A percentile compares a stretch with the other conserved stretches of the same genome.
Evolutionary conservation across 805 yeast genomes (phyloP).

Genomic region (Pichia ethanolica): DNA sequence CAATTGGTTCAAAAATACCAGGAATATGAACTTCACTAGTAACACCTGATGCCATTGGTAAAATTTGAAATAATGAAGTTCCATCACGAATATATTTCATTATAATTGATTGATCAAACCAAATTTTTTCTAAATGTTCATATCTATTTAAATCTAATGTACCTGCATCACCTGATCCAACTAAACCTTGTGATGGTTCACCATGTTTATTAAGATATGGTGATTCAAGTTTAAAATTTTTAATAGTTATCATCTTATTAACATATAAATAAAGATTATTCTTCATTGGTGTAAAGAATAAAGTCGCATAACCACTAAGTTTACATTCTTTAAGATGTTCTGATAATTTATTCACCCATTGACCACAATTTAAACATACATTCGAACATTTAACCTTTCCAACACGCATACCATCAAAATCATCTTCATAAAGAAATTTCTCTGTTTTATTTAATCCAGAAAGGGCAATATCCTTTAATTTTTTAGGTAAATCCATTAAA

Average conservation of each 20-base stretch:
- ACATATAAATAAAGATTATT: conserved; percentile 15
- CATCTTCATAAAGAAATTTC: background rate
- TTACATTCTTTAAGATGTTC: conserved; percentile 16
- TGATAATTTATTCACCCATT: conserved; percentile 9
- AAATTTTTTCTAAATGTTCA: conserved; percentile 46
- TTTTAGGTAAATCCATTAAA: conserved; percentile 43
- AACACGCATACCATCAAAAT: conserved; percentile 3
- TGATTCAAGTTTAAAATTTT: conserved; percentile 35
- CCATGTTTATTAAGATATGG: conserved; percentile 75
- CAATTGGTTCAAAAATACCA: conserved; percentile 6
- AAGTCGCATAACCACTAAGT: conserved; percentile 15
- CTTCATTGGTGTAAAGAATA: conserved; percentile 24
- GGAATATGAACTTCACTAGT: conserved; percentile 7
- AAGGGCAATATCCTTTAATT: conserved; percentile 10
- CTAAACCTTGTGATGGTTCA: conserved; percentile 53
- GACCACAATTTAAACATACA: conserved; percentile 24
- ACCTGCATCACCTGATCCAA: conserved; percentile 49
- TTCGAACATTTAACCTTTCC: background rate
- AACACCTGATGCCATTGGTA: conserved; percentile 6
- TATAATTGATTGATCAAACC: conserved; percentile 43
- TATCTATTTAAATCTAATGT: conserved; percentile 46
- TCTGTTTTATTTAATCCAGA: background rate
- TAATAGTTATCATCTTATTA: conserved; percentile 2
- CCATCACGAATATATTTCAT: conserved; percentile 12
- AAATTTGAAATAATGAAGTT: background rate